phyloP scores from a whole-genome alignment of 495 filamentous ascomycete species.

The Neurospora tetrasperma region DNA sequence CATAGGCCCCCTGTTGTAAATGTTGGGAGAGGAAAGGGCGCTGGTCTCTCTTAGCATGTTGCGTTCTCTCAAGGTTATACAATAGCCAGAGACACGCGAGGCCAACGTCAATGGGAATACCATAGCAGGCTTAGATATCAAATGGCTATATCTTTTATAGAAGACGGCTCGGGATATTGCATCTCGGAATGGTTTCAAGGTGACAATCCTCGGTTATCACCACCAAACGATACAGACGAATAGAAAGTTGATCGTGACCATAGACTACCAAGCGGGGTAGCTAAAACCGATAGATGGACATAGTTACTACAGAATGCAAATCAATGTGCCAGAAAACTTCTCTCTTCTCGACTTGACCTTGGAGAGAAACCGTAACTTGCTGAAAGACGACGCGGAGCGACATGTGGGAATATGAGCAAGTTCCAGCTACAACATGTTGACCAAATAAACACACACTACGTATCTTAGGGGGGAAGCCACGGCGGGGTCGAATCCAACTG shows the following conservation, averaged over 20 bases:
- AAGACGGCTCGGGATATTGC: background rate
- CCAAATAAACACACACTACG: background rate
- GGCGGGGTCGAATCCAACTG: background rate
- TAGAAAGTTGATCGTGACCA: background rate
- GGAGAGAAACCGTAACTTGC: background rate
- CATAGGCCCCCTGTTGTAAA: too few species aligned
- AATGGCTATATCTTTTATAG: background rate
- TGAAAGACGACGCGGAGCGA: background rate
- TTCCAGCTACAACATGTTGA: background rate
- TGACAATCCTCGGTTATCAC: background rate
- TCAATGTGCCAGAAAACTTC: background rate
- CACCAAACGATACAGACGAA: background rate
- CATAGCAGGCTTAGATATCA: background rate
- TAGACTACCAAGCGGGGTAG: background rate
- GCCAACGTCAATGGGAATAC: background rate
- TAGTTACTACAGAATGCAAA: background rate
- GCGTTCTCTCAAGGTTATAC: background rate
- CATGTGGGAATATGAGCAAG: background rate
- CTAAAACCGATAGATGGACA: background rate
- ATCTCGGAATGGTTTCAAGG: background rate
- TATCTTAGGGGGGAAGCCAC: background rate
- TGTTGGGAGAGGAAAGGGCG: background rate
- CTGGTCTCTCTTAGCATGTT: background rate
- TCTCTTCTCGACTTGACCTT: background rate
- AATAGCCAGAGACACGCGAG: background rate